Conservation (phyloP, 371 early-diverging fungal genomes). For the Saksenaea oblongispora region DNA sequence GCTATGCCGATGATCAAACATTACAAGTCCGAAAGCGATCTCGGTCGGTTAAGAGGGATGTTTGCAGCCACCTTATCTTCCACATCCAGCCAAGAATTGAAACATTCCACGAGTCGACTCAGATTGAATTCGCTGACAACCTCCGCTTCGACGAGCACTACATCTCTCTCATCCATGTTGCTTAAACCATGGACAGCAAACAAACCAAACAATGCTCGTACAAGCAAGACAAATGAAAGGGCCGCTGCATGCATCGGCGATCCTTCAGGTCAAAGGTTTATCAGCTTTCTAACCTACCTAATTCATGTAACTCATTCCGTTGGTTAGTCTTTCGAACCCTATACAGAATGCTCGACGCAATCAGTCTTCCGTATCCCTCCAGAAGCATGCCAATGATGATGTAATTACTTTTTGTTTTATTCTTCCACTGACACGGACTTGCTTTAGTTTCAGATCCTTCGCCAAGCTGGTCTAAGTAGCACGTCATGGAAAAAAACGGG, state of each 20-base stretch:
- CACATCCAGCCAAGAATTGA: neutral
- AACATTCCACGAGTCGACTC: neutral
- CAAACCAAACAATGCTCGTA: neutral
- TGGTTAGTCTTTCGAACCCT: constrained; percentile 10
- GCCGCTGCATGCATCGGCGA: neutral
- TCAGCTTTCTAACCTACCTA: neutral
- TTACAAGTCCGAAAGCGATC: constrained; percentile 42
- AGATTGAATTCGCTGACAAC: neutral
- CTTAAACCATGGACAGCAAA: constrained; percentile 10
- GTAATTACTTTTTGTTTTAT: neutral
- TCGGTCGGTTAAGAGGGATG: constrained; percentile 19
- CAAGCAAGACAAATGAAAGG: neutral
- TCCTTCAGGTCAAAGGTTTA: neutral
- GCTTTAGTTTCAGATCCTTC: neutral
- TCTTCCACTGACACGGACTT: neutral
- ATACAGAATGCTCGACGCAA: constrained; percentile 8
- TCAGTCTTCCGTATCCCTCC: constrained; percentile 12
- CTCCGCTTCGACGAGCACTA: neutral
- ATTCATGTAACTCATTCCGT: neutral
- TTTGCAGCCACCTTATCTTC: constrained; percentile 11
- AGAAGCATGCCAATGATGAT: neutral
- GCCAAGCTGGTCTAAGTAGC: neutral
- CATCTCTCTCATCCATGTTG: neutral
- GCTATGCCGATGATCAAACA: constrained; percentile 18
- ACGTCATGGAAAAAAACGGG: neutral